Evolutionary conservation across 2,329 filamentous ascomycete species (phyloP).

Genomic region (Neodidymelliopsis sp.): DNA sequence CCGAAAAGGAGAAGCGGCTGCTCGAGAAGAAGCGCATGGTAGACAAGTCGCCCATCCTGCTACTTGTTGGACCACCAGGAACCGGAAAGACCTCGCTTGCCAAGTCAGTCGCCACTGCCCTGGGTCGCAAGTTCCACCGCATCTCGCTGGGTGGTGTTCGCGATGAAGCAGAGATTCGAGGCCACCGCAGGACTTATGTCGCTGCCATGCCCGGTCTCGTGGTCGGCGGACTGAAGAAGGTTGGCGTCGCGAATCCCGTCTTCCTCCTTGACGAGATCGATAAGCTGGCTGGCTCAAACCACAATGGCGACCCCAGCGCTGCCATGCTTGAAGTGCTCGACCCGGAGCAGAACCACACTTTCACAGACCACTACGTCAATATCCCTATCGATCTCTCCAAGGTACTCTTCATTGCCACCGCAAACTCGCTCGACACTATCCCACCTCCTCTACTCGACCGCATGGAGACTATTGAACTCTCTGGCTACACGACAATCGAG

Average conservation of each 20-base stretch:
- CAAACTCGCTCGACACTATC: slow-evolving; percentile 93
- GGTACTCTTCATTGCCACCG: slow-evolving; percentile 96
- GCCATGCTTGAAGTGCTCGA: slow-evolving; percentile 98
- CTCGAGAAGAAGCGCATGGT: slow-evolving; percentile 83
- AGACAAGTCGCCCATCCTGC: slow-evolving; percentile 94
- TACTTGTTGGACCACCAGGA: slow-evolving; percentile 91
- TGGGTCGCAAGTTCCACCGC: slow-evolving; percentile 94
- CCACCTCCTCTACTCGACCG: slow-evolving; percentile 91
- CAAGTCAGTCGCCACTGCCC: slow-evolving; percentile 87
- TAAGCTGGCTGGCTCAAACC: slow-evolving; percentile 89
- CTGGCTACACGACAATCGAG: slow-evolving; percentile 95
- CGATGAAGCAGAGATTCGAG: slow-evolving; percentile 95
- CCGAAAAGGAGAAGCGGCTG: slow-evolving; percentile 70
- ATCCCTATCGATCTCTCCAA: slow-evolving; percentile 96
- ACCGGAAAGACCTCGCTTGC: slow-evolving; percentile 96
- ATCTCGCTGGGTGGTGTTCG: slow-evolving; percentile 95
- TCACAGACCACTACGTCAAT: slow-evolving; percentile 95
- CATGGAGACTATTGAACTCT: slow-evolving; percentile 94
- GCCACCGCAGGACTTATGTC: slow-evolving; percentile 93
- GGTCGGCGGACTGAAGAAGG: slow-evolving; percentile 92
- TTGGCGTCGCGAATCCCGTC: slow-evolving; percentile 93
- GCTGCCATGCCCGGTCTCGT: slow-evolving; percentile 98
- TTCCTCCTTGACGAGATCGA: slow-evolving; percentile 97
- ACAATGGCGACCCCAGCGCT: slow-evolving; percentile 93
- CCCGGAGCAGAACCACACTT: slow-evolving; percentile 94